Evolutionary conservation across 441 rosid genomes (phyloP).

Genomic region (Lagerstroemia fauriei): DNA sequence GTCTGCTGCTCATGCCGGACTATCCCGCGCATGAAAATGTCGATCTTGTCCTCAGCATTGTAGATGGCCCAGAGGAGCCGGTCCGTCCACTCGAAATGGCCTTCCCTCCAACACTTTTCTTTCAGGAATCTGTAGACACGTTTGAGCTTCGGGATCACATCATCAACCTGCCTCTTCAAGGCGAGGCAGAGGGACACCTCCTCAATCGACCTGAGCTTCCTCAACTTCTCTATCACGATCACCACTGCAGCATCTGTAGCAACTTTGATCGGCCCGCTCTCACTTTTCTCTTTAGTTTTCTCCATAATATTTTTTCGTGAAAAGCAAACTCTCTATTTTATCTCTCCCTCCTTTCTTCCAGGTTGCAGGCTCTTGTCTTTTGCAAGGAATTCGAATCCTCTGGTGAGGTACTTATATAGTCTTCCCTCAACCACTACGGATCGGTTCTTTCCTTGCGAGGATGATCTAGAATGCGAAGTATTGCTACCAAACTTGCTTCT

Average conservation of each 20-base stretch:
- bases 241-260: background rate
- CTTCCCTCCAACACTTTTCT: background rate
- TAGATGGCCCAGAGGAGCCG: background rate
- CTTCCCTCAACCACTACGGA: background rate
- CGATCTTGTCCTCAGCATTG: background rate
- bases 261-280: background rate
- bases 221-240: background rate
- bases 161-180: background rate
- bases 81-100: background rate
- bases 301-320: background rate
- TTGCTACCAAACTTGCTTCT: background rate
- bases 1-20: background rate
- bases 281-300: background rate
- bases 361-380: background rate
- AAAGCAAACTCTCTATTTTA: background rate
- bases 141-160: background rate
- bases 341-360: background rate
- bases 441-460: background rate
- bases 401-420: background rate
- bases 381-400: background rate
- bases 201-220: background rate
- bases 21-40: background rate
- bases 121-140: background rate
- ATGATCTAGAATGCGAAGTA: background rate
- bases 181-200: background rate